Base-by-base conservation (phyloP, 371 early-diverging fungal genomes). In the Syncephalastrum sp. region DNA sequence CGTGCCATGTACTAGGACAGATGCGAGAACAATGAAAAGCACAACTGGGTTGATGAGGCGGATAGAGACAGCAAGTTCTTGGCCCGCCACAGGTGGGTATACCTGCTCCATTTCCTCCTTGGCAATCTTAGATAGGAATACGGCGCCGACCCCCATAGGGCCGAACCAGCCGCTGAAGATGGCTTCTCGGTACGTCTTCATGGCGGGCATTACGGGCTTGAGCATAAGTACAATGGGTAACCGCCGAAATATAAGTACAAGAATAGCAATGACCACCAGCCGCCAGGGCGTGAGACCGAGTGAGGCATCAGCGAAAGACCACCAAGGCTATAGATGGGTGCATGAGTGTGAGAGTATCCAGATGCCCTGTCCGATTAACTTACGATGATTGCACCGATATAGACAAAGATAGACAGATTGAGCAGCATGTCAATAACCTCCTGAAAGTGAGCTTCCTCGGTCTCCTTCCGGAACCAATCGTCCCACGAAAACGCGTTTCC, bases 101-200 rank as follows among this genome's bases (percentile, higher is more conserved):
- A 75, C 61, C 12, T 74, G 64, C 4, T 70, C 65, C 47, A 87
- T 55, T 53, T 82, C 64, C 45, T 76, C 75, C 33, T 82, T 81
- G 4, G 89, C 84, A 42, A 86, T 70, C 49, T 75, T 75, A 5
- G 87, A 74, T 54, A 89, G 86, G 61, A 84, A 98, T 3, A 98
- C 74, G 1, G 98, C 97, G 16, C 90, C 86, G 5, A 85, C 84
- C 42, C 80, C 79, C 51, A 98, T 91, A 1, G 99, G 99, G 4
- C 97, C 99, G 67, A 96, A 98, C 94, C 95, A 97, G 0, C 99
- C 99, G 23, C 92, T 89, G 70, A 97, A 97, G 3, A 94, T 65
- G 0, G 92, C 94, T 67, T 97, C 96, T 27, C 87, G 83, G 50
- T 75, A 84, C 0, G 77, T 90, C 25, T 82, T 74, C 42, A 97